Evolutionary conservation across 177 flowering plant genomes (phyloP), one percentile per base, ranked within the genome.

Genomic region (Tripterygium wilfordii): DNA sequence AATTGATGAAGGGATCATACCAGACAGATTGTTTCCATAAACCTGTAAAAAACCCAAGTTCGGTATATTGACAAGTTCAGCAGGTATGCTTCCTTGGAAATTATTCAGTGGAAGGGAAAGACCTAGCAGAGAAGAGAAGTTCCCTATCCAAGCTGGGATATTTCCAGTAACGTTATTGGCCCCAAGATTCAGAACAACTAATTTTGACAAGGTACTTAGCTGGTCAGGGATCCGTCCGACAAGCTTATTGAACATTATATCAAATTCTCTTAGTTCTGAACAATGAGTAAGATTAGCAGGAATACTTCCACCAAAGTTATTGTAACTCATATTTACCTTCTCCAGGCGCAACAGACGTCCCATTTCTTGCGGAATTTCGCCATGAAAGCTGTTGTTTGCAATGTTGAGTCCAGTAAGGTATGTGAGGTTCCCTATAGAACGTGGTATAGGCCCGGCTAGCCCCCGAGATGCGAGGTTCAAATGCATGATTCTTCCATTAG

Each of bases 71-170:
- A 43, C 51, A 9, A 55, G 10, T 19, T 17, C 9, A 22, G 6
- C 6, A 10, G 60, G 60, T 25, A 56, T 30, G 24, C n/a, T 39
- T 13, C 53, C 60, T 9, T 6, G 13, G 5, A 56, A 18, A 4
- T 25, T 21, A 23, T 56, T 56, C 10, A 2, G 8, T 12, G 1
- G 0, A 0, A 33, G 5, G 15, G 1, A 9, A 1, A 54, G 17
- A 15, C 2, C 5, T 12, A 14, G 6, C 6, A 43, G 49, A 13
- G 42, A 23, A 1, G 58, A 44, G 9, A 43, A 17, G 15, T 54
- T 54, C 25, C 58, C 58, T 0, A 44, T 5, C 23, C 36, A 25
- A 14, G 16, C 10, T 5, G 58, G 58, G 19, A 54, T 35, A 2
- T 10, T 29, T 43, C 58, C 49, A 10, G 27, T 19, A 1, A 44